phyloP scores from a whole-genome alignment of 2,329 filamentous ascomycete genomes.

The Botryosphaeria dothidea region DNA sequence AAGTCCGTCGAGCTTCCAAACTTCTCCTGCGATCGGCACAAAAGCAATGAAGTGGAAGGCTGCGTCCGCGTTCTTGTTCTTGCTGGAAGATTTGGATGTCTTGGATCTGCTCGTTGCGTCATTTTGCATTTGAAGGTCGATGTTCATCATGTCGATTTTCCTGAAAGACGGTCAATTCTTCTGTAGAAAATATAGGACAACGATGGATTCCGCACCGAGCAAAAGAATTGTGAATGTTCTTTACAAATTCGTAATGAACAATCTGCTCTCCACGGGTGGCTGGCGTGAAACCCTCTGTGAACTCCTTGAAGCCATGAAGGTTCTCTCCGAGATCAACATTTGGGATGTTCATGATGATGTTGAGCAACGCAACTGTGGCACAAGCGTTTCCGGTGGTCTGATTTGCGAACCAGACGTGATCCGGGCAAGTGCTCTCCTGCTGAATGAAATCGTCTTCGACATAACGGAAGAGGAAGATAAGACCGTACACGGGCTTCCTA shows the following conservation, averaged over 20 bases:
- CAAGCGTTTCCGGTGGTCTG: conserved; percentile 87
- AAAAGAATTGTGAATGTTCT: conserved; percentile 84
- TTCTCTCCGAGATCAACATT: conserved; percentile 68
- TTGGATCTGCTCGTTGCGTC: conserved; percentile 29
- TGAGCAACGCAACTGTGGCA: conserved; percentile 87
- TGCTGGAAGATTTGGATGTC: background rate
- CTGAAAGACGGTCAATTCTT: conserved; percentile 41
- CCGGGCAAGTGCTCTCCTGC: conserved; percentile 57
- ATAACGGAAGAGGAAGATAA: conserved; percentile 86
- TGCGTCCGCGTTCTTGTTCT: conserved; percentile 48
- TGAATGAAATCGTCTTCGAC: conserved; percentile 53
- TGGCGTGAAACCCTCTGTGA: conserved; percentile 68
- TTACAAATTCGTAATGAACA: conserved; percentile 73
- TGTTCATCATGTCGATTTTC: conserved; percentile 71
- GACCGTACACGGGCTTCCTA: conserved; percentile 73
- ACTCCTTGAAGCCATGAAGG: conserved; percentile 70
- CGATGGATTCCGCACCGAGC: conserved; percentile 55
- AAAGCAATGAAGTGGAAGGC: conserved; percentile 90
- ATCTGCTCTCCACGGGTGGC: conserved; percentile 75
- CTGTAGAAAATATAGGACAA: background rate
- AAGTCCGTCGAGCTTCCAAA: conserved; percentile 90
- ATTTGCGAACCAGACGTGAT: conserved; percentile 88
- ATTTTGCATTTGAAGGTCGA: conserved; percentile 64
- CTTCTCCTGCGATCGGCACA: conserved; percentile 69
- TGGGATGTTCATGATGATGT: conserved; percentile 85